Base-by-base conservation (phyloP, 2,329 filamentous ascomycete genomes). In the Phialemoniopsis sp. region DNA sequence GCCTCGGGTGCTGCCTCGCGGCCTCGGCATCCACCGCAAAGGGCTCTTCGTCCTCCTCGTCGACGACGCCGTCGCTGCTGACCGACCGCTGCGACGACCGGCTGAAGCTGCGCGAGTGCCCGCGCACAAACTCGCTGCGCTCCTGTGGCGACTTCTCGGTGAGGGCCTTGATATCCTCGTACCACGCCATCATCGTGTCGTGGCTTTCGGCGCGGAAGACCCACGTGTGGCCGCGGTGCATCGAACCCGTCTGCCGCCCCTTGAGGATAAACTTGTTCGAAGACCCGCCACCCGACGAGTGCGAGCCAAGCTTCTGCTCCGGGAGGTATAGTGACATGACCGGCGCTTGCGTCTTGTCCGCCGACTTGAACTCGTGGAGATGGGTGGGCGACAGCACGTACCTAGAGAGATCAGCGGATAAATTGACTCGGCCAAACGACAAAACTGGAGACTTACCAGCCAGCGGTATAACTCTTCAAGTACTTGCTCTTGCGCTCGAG, bases 191-290 rank as follows among this genome's bases (percentile, higher is more conserved):
- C 91, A 97, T 96, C 13, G 90, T 96, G 51, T 97, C 91, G 61
- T 95, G 73, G 49, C 77, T 82, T 53, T 85, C 81, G 38, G 80
- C 80, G 34, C 82, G 76, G 63, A 86, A 85, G 16, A 85, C 80
- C 82, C 82, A 86, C 3, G 78, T 83, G 51, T 85, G 81, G 17
- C 80, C 81, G 40, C 90, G 87, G 62, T 97, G 93, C 81, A 97
- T 88, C 4, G 85, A 72, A 38, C 93, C 91, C 5, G 89, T 93
- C 64, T 97, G 91, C 44, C 90, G 86, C 33, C 93, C 93, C 64
- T 97, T 98, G 55, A 98, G 82, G 62, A 96, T 89, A 61, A 98
- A 98, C 61, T 98, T 98, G 69, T 95, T 91, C 31, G 89, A 96
- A 12, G 85, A 87, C 12, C 88, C 90, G 36, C 80, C 83, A 43